Percentiles rank a stretch among this genome's conserved stretches.
phyloP scores from a whole-genome alignment of 1,284 basidiomycete genomes.

The Ceratobasidium sp. region DNA sequence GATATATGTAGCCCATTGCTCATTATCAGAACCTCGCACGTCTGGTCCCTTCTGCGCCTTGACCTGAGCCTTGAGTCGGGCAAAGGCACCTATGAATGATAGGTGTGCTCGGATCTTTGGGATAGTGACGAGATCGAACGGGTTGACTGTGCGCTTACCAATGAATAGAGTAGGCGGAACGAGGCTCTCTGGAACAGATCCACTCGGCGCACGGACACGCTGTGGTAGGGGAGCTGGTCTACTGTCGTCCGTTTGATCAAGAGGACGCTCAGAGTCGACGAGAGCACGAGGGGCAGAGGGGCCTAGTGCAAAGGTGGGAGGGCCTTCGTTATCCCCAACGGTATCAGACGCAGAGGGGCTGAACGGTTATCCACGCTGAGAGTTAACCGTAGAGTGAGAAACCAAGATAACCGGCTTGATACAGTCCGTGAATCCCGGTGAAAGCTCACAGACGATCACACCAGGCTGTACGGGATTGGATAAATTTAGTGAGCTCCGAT shows the following conservation, averaged over 20 bases:
- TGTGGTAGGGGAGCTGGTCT: not conserved
- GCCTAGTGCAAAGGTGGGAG: slow-evolving; percentile 25
- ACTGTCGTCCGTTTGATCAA: not conserved
- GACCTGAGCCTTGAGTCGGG: slow-evolving; percentile 39
- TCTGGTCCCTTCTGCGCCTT: slow-evolving; percentile 33
- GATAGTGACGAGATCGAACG: slow-evolving; percentile 42
- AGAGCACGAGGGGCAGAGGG: not conserved
- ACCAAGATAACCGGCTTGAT: too few species aligned
- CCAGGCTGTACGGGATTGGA: too few species aligned
- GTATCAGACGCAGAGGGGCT: slow-evolving; percentile 1
- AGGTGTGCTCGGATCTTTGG: slow-evolving; percentile 45
- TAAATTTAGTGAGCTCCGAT: too few species aligned
- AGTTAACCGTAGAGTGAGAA: too few species aligned
- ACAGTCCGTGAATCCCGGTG: too few species aligned
- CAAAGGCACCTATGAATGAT: slow-evolving; percentile 45
- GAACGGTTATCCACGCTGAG: not conserved
- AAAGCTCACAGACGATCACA: too few species aligned
- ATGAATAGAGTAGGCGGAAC: slow-evolving; percentile 31
- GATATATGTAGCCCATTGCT: slow-evolving; percentile 46
- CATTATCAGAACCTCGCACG: slow-evolving; percentile 30
- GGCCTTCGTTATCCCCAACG: not conserved
- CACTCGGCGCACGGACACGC: not conserved
- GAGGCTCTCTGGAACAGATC: slow-evolving; percentile 16
- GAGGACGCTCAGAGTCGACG: slow-evolving; percentile 8
- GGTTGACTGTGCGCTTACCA: slow-evolving; percentile 16